phyloP scores from a whole-genome alignment of 345 rosid genomes.

The Moricandia arvensis region DNA sequence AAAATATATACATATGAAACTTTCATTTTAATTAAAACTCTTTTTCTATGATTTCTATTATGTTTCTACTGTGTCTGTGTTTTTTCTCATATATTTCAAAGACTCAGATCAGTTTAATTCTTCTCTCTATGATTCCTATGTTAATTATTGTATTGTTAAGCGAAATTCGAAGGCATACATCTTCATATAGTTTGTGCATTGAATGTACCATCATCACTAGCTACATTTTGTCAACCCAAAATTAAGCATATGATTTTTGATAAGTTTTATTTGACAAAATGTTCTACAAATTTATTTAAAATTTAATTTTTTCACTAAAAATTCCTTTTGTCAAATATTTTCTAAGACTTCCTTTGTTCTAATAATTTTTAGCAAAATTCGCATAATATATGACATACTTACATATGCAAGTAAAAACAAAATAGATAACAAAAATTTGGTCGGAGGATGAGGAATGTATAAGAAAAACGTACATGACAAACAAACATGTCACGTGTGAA shows the following conservation, averaged over 20 bases:
- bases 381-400: not conserved
- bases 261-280: no score
- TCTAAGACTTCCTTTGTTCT: no score
- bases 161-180: not conserved
- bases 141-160: not conserved
- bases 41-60: not conserved
- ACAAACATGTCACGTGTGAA: conserved; percentile 37
- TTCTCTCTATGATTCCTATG: not conserved
- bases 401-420: not conserved
- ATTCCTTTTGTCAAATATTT: no score
- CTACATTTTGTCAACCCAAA: not conserved
- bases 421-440: no score
- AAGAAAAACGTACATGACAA: conserved; percentile 15
- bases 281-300: no score
- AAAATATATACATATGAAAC: not conserved
- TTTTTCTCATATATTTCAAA: not conserved
- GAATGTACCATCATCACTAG: not conserved
- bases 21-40: not conserved
- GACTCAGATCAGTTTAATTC: not conserved
- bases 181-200: not conserved
- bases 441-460: not conserved
- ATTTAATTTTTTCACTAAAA: no score
- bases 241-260: not conserved
- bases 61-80: not conserved
- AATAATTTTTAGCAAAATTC: not conserved